Evolutionary conservation across 257 asterid species (phyloP).

Genomic region (Solanum chiquidenum): DNA sequence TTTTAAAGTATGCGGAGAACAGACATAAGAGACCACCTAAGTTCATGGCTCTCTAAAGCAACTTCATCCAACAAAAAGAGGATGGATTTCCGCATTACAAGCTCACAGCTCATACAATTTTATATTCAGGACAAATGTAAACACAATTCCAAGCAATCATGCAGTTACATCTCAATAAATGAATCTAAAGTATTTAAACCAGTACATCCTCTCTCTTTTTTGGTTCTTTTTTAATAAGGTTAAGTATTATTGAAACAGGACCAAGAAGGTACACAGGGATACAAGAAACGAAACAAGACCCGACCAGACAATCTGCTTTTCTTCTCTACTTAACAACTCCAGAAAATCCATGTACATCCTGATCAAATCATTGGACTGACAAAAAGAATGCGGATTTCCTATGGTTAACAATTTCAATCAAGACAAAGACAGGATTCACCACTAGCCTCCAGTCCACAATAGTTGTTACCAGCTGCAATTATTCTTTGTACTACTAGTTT

Average conservation of each 20-base stretch:
- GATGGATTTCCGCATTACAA: neutral
- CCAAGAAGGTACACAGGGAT: neutral
- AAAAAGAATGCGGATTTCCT: neutral
- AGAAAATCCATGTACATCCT: neutral
- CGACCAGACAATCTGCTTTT: neutral
- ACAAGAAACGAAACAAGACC: neutral
- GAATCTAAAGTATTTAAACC: neutral
- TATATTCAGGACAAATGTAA: neutral
- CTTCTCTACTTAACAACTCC: neutral
- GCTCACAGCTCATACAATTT: neutral
- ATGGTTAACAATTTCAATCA: neutral
- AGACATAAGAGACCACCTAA: neutral
- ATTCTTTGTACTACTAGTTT: neutral
- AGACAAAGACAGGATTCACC: neutral
- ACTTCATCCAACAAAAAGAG: neutral
- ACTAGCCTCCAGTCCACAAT: neutral
- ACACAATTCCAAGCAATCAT: neutral
- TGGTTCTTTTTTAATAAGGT: neutral
- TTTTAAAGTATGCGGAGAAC: neutral
- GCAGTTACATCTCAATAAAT: neutral
- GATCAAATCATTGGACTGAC: neutral
- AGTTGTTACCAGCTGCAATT: neutral
- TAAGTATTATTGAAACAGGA: neutral
- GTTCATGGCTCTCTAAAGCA: neutral
- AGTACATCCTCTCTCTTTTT: neutral